Evolutionary conservation across 192 early-diverging fungal species (phyloP).

Genomic region (Linnemannia schmuckeri): DNA sequence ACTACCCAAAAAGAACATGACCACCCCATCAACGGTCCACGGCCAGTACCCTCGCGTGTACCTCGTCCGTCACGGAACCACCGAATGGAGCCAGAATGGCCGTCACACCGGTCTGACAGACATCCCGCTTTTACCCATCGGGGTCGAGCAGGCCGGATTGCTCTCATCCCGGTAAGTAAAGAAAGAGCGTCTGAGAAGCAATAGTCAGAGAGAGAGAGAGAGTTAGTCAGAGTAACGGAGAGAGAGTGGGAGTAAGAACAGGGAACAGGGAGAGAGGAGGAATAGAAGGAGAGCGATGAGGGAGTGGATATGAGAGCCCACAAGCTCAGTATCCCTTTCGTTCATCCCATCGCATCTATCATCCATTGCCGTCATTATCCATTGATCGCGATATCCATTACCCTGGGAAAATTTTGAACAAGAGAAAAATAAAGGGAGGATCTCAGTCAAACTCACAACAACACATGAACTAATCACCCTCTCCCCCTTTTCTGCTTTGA

Average conservation of each 20-base stretch:
- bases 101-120: constrained; percentile 59
- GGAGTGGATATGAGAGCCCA: background rate
- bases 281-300: background rate
- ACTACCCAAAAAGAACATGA: constrained; percentile 6
- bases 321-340: background rate
- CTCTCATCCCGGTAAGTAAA: constrained; percentile 46
- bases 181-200: background rate
- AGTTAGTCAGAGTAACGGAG: too few relatives aligned
- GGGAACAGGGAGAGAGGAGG: background rate
- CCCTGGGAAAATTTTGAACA: constrained; percentile 2
- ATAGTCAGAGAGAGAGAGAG: background rate
- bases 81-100: constrained; percentile 62
- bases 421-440: background rate
- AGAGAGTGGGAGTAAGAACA: background rate
- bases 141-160: constrained; percentile 48
- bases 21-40: constrained; percentile 44
- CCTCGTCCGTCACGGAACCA: constrained; percentile 62
- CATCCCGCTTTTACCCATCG: constrained; percentile 52
- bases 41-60: constrained; percentile 56
- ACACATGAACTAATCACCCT: background rate
- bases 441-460: background rate
- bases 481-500: background rate
- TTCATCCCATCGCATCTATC: background rate
- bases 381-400: background rate
- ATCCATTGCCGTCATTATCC: background rate